These are phyloP conservation scores for Ophiosphaerella korrae DNA, from an alignment of 2,329 filamentous ascomycete genomes.

Conservation along the genomic window DNA sequence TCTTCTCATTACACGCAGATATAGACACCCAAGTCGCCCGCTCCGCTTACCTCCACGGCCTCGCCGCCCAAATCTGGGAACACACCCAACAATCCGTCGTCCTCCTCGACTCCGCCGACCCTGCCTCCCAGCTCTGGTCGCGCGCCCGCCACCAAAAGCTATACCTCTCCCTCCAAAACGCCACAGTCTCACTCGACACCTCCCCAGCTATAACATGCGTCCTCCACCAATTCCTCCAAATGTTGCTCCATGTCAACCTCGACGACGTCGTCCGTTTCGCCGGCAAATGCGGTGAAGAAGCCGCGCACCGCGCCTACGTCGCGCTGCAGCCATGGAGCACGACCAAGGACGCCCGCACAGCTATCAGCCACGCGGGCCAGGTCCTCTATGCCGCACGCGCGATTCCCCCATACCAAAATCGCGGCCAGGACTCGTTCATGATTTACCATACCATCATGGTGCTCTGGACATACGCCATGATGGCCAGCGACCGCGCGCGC, in stretches of 20 bases:
- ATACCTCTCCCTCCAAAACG: slow-evolving; percentile 49
- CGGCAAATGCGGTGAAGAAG: slow-evolving; percentile 67
- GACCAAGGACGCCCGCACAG: slow-evolving; percentile 23
- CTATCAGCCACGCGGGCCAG: slow-evolving; percentile 24
- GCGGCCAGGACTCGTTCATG: slow-evolving; percentile 25
- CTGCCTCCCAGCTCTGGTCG: slow-evolving; percentile 25
- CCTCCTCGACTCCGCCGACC: slow-evolving; percentile 15
- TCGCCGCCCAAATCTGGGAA: slow-evolving; percentile 27
- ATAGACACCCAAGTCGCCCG: slow-evolving; percentile 52
- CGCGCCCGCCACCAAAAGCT: slow-evolving; percentile 20
- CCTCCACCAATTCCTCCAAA: slow-evolving; percentile 58
- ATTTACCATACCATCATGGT: slow-evolving; percentile 30
- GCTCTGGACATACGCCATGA: slow-evolving; percentile 33
- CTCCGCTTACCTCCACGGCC: slow-evolving; percentile 20
- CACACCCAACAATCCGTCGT: slow-evolving; percentile 20
- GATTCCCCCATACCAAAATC: slow-evolving; percentile 22
- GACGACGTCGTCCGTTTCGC: slow-evolving; percentile 69
- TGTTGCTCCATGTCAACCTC: slow-evolving; percentile 67
- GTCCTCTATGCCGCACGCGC: slow-evolving; percentile 17
- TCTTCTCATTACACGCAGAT: slow-evolving; percentile 55
- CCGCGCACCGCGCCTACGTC: slow-evolving; percentile 64
- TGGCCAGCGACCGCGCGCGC: slow-evolving; percentile 18
- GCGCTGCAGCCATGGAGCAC: slow-evolving; percentile 61
- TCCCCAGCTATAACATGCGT: slow-evolving; percentile 22
- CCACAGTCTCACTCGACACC: slow-evolving; percentile 48